Conservation (phyloP, 805 yeast genomes). For the Jamesozyma jinghongensis region DNA sequence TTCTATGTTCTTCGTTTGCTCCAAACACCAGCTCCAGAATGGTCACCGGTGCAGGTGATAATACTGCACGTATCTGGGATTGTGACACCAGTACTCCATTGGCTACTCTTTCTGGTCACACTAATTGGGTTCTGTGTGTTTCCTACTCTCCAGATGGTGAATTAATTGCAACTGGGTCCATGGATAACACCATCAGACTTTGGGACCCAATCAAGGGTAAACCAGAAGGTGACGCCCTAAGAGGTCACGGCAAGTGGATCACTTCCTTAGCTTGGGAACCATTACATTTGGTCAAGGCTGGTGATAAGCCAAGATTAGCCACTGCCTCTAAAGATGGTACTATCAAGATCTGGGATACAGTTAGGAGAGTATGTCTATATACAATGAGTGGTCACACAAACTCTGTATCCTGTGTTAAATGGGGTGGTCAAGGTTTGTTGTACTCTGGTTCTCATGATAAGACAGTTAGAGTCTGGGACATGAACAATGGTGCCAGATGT, state of each 20-base stretch:
- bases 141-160: conserved; percentile 89
- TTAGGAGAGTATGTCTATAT: conserved; percentile 51
- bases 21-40: conserved; percentile 77
- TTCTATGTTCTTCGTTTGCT: conserved; percentile 86
- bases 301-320: conserved; percentile 61
- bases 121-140: conserved; percentile 89
- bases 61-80: conserved; percentile 95
- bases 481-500: conserved; percentile 62
- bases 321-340: conserved; percentile 91
- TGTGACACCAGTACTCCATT: conserved; percentile 89
- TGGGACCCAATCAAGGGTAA: conserved; percentile 79
- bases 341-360: conserved; percentile 80
- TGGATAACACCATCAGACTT: conserved; percentile 81
- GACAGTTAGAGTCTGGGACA: conserved; percentile 86
- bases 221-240: conserved; percentile 60
- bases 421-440: conserved; percentile 85
- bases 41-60: conserved; percentile 95
- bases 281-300: conserved; percentile 60
- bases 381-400: conserved; percentile 83
- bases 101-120: conserved; percentile 71
- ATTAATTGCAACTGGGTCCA: conserved; percentile 87
- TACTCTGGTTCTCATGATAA: conserved; percentile 93
- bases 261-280: conserved; percentile 94
- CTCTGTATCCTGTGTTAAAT: conserved; percentile 89
- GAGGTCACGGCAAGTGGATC: conserved; percentile 85